Base-by-base conservation (phyloP, 2,329 filamentous ascomycete genomes). In the Aspergillus sergii region DNA sequence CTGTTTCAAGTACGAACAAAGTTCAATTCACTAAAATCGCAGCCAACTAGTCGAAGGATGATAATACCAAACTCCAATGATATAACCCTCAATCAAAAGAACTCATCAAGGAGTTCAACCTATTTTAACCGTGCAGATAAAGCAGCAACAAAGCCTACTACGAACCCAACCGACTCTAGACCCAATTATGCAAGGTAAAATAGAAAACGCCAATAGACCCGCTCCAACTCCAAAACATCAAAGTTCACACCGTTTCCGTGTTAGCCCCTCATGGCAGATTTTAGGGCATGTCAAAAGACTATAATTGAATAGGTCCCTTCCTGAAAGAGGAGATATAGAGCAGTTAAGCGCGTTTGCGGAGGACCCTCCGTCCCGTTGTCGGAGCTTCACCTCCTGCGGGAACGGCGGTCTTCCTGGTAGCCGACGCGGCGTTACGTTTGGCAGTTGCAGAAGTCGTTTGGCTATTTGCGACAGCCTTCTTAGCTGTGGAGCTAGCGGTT, bases 261-360 rank as follows among this genome's bases (percentile, higher is more conserved):
- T 39, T 55, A 39, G 39, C 16, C 51, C 32, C 30, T 55, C 51
- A 14, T 39, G 23, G 51, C 32, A 55, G 21, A 39, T 39, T 54
- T 26, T 14, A 26, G 14, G 19, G 51, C 10, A 55, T n/a, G 9
- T 30, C 26, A 23, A 53, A n/a, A 12, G 39, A 28, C 21, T n/a
- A 19, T 32, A 23, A 7, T 7, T 21, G 45, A 12, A 12, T 21
- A 39, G 11, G 36, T 41, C 9, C 19, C 23, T 28, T 48, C 7
- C 45, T 26, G 16, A 41, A n/a, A 12, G 14, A 11, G 34, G n/a
- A 10, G 12, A 39, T 21, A 26, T 16, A 19, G 23, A 26, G 58
- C 32, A 19, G 9, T 66, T 75, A 79, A 28, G 71, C 74, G 21
- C 78, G 74, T 67, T 80, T 82, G 53, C 80, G 78, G 63, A 82